Conservation (phyloP, 2,329 filamentous ascomycete species). For the Sporothrix phasma region DNA sequence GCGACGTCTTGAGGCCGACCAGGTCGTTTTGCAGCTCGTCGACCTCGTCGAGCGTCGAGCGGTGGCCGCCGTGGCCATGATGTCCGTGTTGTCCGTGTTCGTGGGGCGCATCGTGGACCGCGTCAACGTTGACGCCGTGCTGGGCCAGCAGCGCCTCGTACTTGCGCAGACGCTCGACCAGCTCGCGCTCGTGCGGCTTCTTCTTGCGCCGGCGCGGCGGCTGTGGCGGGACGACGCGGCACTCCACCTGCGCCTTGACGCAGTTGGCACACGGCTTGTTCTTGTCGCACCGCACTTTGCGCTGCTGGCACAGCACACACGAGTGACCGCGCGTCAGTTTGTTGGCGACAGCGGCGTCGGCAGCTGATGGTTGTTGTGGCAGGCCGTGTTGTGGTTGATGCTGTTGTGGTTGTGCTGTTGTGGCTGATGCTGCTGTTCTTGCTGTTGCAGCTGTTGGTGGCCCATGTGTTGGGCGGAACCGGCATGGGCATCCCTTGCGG, state of each 20-base stretch:
- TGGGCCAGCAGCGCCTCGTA: constrained; percentile 59
- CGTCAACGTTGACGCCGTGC: constrained; percentile 59
- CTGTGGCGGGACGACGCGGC: constrained; percentile 46
- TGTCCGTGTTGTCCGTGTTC: no score
- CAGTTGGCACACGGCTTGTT: constrained; percentile 63
- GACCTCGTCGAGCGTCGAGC: constrained; percentile 36
- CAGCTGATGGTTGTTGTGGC: constrained; percentile 25
- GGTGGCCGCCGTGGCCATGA: not conserved
- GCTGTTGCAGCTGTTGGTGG: constrained; percentile 6
- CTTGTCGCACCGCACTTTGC: constrained; percentile 67
- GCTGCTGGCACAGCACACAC: constrained; percentile 65
- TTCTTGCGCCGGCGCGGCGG: constrained; percentile 50
- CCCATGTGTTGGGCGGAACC: constrained; percentile 10
- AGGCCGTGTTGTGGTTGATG: constrained; percentile 51
- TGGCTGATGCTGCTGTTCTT: not conserved
- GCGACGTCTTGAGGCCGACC: constrained; percentile 43
- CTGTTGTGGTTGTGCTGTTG: constrained; percentile 31
- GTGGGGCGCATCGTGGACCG: constrained; percentile 37
- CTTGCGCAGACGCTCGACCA: constrained; percentile 57
- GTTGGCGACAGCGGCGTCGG: constrained; percentile 38
- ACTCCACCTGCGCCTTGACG: constrained; percentile 51
- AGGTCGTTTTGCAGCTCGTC: constrained; percentile 48
- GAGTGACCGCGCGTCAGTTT: constrained; percentile 51
- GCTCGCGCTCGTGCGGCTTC: constrained; percentile 58
- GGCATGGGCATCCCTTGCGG: constrained; percentile 20